Base-by-base conservation (phyloP, 768 basidiomycete genomes). In the Favolaschia claudopus region DNA sequence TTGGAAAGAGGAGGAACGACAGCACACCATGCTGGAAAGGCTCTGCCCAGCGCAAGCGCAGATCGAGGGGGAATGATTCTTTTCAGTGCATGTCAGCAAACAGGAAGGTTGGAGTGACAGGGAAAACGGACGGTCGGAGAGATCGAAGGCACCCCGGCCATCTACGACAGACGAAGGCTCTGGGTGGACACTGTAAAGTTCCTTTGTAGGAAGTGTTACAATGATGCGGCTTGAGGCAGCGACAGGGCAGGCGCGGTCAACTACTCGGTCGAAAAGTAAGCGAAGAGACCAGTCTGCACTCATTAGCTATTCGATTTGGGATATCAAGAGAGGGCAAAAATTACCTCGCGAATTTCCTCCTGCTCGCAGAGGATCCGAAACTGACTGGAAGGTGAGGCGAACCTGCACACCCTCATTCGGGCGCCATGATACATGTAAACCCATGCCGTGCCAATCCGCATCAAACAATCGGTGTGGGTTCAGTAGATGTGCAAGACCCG, bases 381-480 rank as follows among this genome's bases (percentile, higher is more conserved):
- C 89, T 15, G 87, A 84, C 69, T 95, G 93, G 58, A 89, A 86
- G 3, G 81, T 82, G 49, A 96, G 72, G 59, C 80, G 77, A 32
- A 93, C 81, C 69, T 90, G 85, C 20, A 94, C 78, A 15, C 85
- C 89, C 31, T 71, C 72, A 7, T 77, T 77, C 38, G 80, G 76
- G 20, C 77, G 79, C 79, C 88, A 92, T 22, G 82, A 72, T 3
- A 93, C 91, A 70, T 94, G 89, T 1, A 96, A 77, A 9, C 89
- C 85, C 69, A 98, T 85, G 1, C 92, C 91, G 68, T 96, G 94
- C 92, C 93, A 97, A 66, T 94, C 89, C 5, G 93, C 91, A 63
- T 94, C 92, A 65, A 98, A 95, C 4, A 96, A 74, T 4, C 81
- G 82, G 65, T 96, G 93, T 0, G 94, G 91, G 68, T 95, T 93